Base-by-base conservation (phyloP, 2,329 filamentous ascomycete species). In the Cytospora piceicola region DNA sequence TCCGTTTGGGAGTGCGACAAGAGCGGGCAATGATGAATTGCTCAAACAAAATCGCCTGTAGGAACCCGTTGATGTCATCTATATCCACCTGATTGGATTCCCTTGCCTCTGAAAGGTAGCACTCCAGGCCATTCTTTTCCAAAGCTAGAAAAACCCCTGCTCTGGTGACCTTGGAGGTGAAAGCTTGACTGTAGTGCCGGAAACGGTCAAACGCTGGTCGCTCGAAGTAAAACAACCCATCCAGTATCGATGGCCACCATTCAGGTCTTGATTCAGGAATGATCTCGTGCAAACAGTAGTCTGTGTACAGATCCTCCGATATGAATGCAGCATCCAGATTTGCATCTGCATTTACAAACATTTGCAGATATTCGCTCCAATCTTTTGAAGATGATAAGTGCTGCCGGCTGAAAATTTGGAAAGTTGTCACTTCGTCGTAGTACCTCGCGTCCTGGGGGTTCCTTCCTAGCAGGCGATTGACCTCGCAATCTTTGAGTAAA, bases 141-240 rank as follows among this genome's bases (percentile, higher is more conserved):
- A 52, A 36, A 14, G 30, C 22, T 7, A 60, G 29, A 4, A 60
- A 14, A 32, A 52, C 15, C 1, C 29, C n/a, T 0, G 29, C 29
- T 27, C 58, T 34, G 12, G n/a, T 52, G 12, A 60, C 29, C 0
- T 20, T 15, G 0, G 29, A 8, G 7, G 9, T 6, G 1, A 20
- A 32, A 2, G 3, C 30, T 4, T 22, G 1, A 30, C 3, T 27
- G 1, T 5, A 5, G 1, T 9, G 24, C 17, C n/a, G 2, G 3
- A 51, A 9, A 36, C 1, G 9, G 3, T 36, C 7, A 12, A 60
- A 60, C 2, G 34, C 29, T 22, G 14, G n/a, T 6, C 30, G 42
- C 17, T 60, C 29, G 6, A 60, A 52, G 22, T 52, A 60, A 14
- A 60, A 60, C 8, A 60, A 12, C 36, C 52, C 52, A 24, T 60